Conservation (phyloP, 2,329 filamentous ascomycete species). For the Botryotinia globosa region DNA sequence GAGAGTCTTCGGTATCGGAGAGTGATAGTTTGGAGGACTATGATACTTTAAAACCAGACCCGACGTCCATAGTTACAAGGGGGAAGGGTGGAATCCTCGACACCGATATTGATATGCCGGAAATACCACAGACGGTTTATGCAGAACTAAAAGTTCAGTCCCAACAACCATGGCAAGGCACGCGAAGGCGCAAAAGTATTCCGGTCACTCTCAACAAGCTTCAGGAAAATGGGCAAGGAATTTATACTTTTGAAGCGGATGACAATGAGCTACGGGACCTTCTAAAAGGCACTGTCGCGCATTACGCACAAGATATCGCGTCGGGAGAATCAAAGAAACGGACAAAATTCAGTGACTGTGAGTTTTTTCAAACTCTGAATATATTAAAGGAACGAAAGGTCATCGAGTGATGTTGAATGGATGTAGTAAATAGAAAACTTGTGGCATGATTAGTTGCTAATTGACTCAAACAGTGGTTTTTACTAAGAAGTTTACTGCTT, state of each 20-base stretch:
- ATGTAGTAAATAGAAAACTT: neutral
- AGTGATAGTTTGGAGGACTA: constrained; percentile 37
- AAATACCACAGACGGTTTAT: constrained; percentile 25
- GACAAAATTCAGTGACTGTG: constrained; percentile 45
- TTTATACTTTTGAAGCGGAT: constrained; percentile 35
- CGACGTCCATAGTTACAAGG: constrained; percentile 34
- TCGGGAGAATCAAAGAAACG: constrained; percentile 30
- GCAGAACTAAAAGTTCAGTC: constrained; percentile 25
- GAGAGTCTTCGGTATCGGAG: constrained; percentile 26
- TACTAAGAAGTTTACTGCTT: constrained; percentile 68
- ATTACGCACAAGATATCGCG: constrained; percentile 30
- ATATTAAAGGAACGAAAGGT: neutral
- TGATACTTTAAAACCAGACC: constrained; percentile 34
- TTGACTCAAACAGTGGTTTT: constrained; percentile 55
- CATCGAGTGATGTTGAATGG: neutral
- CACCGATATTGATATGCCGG: constrained; percentile 24
- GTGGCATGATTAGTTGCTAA: neutral
- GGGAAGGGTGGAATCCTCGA: constrained; percentile 39
- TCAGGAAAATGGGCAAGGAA: constrained; percentile 28
- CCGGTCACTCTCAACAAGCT: constrained; percentile 36
- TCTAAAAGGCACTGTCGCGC: constrained; percentile 31
- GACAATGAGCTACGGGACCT: constrained; percentile 34
- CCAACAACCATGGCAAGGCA: constrained; percentile 21
- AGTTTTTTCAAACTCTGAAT: neutral
- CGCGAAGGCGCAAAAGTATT: constrained; percentile 31